Percentiles rank a stretch among this genome's conserved stretches.
phyloP scores from a whole-genome alignment of 805 yeast species.

The Hanseniaspora taiwanica region DNA sequence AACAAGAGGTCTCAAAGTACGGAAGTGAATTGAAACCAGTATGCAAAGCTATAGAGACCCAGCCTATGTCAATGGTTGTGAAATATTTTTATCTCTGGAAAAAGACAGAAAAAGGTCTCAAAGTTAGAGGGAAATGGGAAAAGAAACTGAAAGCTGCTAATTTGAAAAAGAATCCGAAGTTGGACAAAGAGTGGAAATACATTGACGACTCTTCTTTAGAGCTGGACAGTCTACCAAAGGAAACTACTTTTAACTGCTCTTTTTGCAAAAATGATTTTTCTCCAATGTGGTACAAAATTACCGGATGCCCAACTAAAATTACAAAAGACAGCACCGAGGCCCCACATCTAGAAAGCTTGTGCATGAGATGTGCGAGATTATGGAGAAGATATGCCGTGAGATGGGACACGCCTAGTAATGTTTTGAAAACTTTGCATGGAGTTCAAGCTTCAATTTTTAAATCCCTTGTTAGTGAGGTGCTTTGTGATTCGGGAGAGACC shows the following conservation, averaged over 20 bases:
- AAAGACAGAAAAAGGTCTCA: slow-evolving; percentile 61
- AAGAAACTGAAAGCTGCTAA: slow-evolving; percentile 30
- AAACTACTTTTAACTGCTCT: slow-evolving; percentile 50
- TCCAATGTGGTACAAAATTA: slow-evolving; percentile 24
- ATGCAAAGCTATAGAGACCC: slow-evolving; percentile 55
- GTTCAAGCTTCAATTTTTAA: slow-evolving; percentile 1
- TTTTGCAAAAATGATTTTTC: slow-evolving; percentile 41
- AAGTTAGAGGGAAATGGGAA: slow-evolving; percentile 70
- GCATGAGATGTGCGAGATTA: slow-evolving; percentile 74
- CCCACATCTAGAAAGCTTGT: slow-evolving; percentile 43
- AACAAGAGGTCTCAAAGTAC: slow-evolving; percentile 52
- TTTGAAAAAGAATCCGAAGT: slow-evolving; percentile 13
- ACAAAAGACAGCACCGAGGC: background rate
- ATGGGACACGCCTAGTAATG: slow-evolving; percentile 73
- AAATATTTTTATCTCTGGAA: slow-evolving; percentile 88
- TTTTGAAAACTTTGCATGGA: slow-evolving; percentile 33
- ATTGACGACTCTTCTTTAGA: slow-evolving; percentile 45
- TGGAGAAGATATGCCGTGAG: slow-evolving; percentile 84
- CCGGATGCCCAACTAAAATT: slow-evolving; percentile 20
- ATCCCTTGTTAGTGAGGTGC: slow-evolving; percentile 9
- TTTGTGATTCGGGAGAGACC: slow-evolving; percentile 10
- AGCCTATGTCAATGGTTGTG: slow-evolving; percentile 66
- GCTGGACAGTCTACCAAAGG: slow-evolving; percentile 52
- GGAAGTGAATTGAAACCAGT: slow-evolving; percentile 78
- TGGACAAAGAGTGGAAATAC: slow-evolving; percentile 15